phyloP scores from a whole-genome alignment of 2,329 filamentous ascomycete genomes.

The Stagonosporopsis cucurbitacearum region DNA sequence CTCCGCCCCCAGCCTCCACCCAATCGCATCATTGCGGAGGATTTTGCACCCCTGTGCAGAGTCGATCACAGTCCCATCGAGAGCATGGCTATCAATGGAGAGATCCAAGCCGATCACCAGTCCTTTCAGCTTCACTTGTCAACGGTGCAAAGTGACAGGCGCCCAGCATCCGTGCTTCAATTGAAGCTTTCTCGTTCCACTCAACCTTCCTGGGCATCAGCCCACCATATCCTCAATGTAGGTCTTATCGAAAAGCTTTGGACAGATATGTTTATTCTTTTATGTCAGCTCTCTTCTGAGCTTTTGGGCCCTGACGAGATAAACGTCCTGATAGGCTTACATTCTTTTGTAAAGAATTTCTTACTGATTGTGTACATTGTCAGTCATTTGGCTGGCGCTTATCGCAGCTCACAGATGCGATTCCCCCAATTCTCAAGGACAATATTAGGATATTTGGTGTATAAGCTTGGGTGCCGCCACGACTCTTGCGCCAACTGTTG shows the following conservation, averaged over 20 bases:
- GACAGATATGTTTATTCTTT: background rate
- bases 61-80: conserved; percentile 19
- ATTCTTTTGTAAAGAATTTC: background rate
- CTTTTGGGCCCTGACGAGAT: background rate
- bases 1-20: conserved; percentile 23
- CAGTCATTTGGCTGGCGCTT: background rate
- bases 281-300: background rate
- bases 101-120: conserved; percentile 8
- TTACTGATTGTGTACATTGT: background rate
- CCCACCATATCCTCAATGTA: conserved; percentile 9
- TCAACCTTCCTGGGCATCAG: conserved; percentile 10
- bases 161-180: conserved; percentile 9
- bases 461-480: conserved; percentile 3
- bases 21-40: conserved; percentile 23
- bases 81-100: conserved; percentile 9
- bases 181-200: conserved; percentile 6
- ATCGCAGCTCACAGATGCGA: conserved; percentile 2
- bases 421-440: background rate
- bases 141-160: conserved; percentile 15
- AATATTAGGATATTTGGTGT: conserved; percentile 5
- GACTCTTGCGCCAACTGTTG: conserved; percentile 6
- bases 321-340: background rate
- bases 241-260: conserved; percentile 8
- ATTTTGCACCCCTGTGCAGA: conserved; percentile 10
- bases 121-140: conserved; percentile 1